Evolutionary conservation across 305 asterid species (phyloP), one percentile per base, ranked within the genome.

Genomic region (Euphrasia arctica): DNA sequence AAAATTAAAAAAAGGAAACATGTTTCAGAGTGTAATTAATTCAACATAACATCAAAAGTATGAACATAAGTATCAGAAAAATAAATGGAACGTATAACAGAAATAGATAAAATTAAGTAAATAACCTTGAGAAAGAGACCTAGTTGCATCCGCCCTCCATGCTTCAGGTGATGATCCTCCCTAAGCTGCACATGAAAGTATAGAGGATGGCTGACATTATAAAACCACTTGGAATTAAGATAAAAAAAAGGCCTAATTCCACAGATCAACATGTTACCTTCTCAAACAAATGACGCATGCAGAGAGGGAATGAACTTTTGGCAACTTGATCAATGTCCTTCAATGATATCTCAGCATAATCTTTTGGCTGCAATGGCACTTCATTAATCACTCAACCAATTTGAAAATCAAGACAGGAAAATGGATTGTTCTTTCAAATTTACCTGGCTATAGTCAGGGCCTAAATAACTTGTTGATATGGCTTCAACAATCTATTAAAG

Each of bases 141-240:
- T 71, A 92, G 72, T 70, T 92, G 96, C 98, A 90, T 84, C 64
- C 98, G 80, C 31, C 98, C 96, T 71, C 97, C 98, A 74, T 92
- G 94, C 85, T 85, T 94, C 85, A 94, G 78, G 88, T 94, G 99
- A 85, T 94, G 99, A 78, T 94, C 95, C 82, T 88, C 99, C 74
- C 84, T 81, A 72, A 94, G 85, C 99, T 94, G 95, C 72, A 70
- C 64, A 39, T 58, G 66, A 29, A 74, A 68, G 65, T 43, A 45
- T 34, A 67, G 52, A 15, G 34, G 71, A 58, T 75, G 54, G 45
- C 11, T 52, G 54, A 49, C 9, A 42, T 62, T 41, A 15, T 48
- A n/a, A 58, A 27, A 42, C 2, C 9, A 67, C 28, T 57, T 9
- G 49, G 54, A n/a, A 58, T 60, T 58, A 66, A 25, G 66, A 51